A percentile compares a stretch with the other conserved stretches of the same genome.
phyloP scores from a whole-genome alignment of 176 grass and related monocot species.

The Thinopyrum elongatum region DNA sequence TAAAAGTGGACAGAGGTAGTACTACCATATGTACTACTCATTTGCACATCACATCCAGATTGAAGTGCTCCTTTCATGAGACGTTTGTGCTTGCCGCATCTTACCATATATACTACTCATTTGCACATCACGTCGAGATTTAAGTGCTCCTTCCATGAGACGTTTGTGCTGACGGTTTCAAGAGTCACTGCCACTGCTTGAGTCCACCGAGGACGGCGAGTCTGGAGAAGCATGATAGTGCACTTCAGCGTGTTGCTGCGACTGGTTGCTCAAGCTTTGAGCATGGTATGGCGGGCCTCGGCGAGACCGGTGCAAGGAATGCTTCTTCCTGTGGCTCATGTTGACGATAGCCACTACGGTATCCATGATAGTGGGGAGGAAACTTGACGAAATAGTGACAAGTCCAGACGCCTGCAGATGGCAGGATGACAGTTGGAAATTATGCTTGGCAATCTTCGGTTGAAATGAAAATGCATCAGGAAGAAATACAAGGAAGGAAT shows the following conservation, averaged over 20 bases:
- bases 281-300: not conserved
- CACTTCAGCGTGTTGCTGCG: not conserved
- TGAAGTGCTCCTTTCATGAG: not conserved
- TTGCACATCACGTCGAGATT: not conserved
- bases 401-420: slow-evolving; percentile 59
- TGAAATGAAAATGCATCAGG: not conserved
- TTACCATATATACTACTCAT: not conserved
- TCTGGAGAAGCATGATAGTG: slow-evolving; percentile 14
- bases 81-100: not conserved
- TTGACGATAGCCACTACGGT: slow-evolving; percentile 18
- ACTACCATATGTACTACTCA: no score
- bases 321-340: slow-evolving; percentile 6
- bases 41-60: not conserved
- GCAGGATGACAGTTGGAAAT: not conserved
- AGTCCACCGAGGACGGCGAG: slow-evolving; percentile 6
- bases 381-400: slow-evolving; percentile 46
- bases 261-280: slow-evolving; percentile 33
- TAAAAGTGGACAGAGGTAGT: no score
- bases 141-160: not conserved
- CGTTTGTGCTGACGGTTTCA: not conserved
- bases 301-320: not conserved
- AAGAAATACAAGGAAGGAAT: not conserved
- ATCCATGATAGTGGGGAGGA: slow-evolving; percentile 58
- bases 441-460: not conserved
- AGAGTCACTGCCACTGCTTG: not conserved